A percentile compares a stretch with the other conserved stretches of the same genome.
phyloP scores from a whole-genome alignment of 331 rosid species.

The Pyrus hybrid region DNA sequence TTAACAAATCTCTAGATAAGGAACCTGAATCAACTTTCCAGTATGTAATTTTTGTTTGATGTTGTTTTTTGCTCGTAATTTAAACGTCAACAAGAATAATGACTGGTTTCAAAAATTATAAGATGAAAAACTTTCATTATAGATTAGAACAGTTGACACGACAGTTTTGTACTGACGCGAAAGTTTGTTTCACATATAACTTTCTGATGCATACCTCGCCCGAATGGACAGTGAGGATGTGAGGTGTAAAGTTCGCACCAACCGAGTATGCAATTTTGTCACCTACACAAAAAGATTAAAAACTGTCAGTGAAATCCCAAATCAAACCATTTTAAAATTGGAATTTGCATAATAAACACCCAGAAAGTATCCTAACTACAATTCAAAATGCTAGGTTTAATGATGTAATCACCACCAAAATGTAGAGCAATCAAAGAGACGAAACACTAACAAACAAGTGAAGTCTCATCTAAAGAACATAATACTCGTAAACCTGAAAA shows the following conservation, averaged over 20 bases:
- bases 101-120: not conserved
- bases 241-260: constrained; percentile 80
- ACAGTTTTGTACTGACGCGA: not conserved
- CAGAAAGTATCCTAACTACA: not conserved
- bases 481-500: not conserved
- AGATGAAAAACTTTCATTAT: not conserved
- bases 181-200: not conserved
- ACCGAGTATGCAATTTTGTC: constrained; percentile 56
- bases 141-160: not conserved
- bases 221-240: constrained; percentile 66
- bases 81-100: not conserved
- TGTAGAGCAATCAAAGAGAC: not conserved
- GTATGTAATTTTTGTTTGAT: not conserved
- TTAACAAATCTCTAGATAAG: not conserved
- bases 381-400: not conserved
- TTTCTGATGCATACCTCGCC: constrained; percentile 72
- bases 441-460: not conserved
- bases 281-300: constrained; percentile 37
- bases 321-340: not conserved
- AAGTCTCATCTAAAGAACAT: not conserved
- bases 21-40: not conserved
- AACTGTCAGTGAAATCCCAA: not conserved
- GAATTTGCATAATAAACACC: not conserved
- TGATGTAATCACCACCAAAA: not conserved
- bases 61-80: not conserved